A percentile compares a stretch with the other conserved stretches of the same genome.
Conservation (phyloP, 2,329 filamentous ascomycete species). For the Pestalotiopsis sp. region DNA sequence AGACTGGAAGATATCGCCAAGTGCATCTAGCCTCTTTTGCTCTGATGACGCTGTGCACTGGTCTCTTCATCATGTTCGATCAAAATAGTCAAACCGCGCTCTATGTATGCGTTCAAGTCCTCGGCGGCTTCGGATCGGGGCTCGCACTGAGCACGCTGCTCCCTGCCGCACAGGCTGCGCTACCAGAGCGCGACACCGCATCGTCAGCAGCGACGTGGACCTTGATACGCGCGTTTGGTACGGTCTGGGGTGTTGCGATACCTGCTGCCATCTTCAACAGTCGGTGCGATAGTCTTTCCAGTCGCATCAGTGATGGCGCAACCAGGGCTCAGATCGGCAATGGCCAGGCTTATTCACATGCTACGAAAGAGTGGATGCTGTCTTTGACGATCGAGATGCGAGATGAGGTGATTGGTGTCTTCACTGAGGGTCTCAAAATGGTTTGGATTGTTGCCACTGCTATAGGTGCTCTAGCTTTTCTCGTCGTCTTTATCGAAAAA, state of each 20-base stretch:
- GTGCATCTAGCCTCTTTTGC: background rate
- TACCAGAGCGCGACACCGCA: background rate
- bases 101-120: background rate
- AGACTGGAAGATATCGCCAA: background rate
- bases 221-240: background rate
- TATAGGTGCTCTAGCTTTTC: background rate
- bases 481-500: background rate
- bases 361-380: background rate
- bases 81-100: too few relatives aligned
- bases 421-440: background rate
- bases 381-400: background rate
- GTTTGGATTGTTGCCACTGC: background rate
- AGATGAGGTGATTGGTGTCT: background rate
- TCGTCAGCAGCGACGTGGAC: background rate
- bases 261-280: background rate
- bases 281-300: background rate
- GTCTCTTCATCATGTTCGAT: background rate
- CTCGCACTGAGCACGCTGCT: background rate
- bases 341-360: background rate
- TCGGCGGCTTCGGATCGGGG: background rate
- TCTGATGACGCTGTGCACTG: background rate
- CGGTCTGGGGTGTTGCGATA: conserved; percentile 3
- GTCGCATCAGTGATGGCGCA: background rate
- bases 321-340: background rate
- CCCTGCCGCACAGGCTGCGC: background rate